Percentiles rank a stretch among this genome's conserved stretches.
These are phyloP conservation scores for Dryas integrifolia DNA, from an alignment of 331 rosid species.

Conservation along the genomic window DNA sequence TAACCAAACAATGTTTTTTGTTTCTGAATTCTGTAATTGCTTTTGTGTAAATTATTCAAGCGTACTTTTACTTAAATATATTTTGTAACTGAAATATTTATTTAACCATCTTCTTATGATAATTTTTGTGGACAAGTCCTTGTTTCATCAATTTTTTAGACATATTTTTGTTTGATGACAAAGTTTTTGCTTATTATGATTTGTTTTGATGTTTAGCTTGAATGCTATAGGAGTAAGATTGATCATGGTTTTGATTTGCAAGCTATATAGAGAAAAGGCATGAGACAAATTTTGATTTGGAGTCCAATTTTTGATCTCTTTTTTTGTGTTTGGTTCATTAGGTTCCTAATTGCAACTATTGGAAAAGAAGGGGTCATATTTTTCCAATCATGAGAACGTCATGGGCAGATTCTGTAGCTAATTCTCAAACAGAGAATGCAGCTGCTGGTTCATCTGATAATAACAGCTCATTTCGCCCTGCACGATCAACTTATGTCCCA, in stretches of 20 bases:
- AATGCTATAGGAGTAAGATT: conserved; percentile 18
- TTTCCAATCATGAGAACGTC: conserved; percentile 55
- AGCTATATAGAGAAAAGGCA: conserved; percentile 8
- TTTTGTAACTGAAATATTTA: not conserved
- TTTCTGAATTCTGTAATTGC: not conserved
- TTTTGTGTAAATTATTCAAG: not conserved
- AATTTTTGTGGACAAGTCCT: not conserved
- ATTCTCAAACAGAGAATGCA: conserved; percentile 41
- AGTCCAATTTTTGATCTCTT: conserved; percentile 9
- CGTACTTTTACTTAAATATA: not conserved
- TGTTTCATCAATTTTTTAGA: not conserved
- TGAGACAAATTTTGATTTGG: conserved; percentile 28
- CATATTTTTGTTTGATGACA: not conserved
- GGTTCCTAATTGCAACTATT: conserved; percentile 16
- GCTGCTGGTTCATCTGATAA: conserved; percentile 38
- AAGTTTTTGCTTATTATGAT: not conserved
- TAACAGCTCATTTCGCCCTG: conserved; percentile 34
- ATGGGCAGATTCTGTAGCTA: conserved; percentile 73
- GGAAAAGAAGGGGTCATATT: conserved; percentile 20
- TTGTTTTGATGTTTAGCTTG: conserved; percentile 24
- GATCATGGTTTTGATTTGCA: conserved; percentile 27
- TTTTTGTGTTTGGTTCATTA: conserved; percentile 28
- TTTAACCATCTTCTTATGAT: not conserved
- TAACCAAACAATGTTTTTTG: not conserved
- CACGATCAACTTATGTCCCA: conserved; percentile 60